A percentile compares a stretch with the other conserved stretches of the same genome.
These are phyloP conservation scores for Microdochium bolleyi DNA, from an alignment of 2,329 filamentous ascomycete genomes.

Conservation along the genomic window DNA sequence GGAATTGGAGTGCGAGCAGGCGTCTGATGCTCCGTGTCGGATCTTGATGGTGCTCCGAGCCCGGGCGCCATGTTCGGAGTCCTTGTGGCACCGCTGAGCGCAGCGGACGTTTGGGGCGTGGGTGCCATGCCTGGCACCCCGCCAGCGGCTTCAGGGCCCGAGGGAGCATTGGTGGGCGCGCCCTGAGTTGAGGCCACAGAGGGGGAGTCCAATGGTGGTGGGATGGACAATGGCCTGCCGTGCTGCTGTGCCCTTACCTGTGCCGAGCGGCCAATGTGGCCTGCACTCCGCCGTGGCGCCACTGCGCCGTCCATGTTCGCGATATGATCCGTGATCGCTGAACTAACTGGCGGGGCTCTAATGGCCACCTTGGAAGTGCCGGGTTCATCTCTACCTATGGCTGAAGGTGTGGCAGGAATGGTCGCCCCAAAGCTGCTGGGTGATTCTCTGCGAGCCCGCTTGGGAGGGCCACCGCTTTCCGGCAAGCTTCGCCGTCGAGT, in stretches of 20 bases:
- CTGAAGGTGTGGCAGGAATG: neutral
- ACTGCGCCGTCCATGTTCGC: neutral
- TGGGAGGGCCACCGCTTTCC: neutral
- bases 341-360: neutral
- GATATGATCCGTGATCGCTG: neutral
- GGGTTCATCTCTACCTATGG: neutral
- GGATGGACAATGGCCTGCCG: neutral
- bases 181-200: neutral
- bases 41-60: neutral
- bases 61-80: neutral
- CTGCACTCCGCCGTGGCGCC: neutral
- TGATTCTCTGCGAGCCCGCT: neutral
- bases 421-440: neutral
- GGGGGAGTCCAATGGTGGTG: neutral
- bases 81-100: neutral
- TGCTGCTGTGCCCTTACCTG: neutral
- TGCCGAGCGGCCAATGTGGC: neutral
- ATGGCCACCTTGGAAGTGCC: neutral
- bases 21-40: neutral
- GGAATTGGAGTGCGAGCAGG: neutral
- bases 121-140: neutral
- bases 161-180: neutral
- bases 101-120: neutral
- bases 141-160: neutral
- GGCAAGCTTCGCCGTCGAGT: neutral